Conservation (phyloP, 2,329 filamentous ascomycete genomes). For the Xenosphaeropsis pyriputrescens region DNA sequence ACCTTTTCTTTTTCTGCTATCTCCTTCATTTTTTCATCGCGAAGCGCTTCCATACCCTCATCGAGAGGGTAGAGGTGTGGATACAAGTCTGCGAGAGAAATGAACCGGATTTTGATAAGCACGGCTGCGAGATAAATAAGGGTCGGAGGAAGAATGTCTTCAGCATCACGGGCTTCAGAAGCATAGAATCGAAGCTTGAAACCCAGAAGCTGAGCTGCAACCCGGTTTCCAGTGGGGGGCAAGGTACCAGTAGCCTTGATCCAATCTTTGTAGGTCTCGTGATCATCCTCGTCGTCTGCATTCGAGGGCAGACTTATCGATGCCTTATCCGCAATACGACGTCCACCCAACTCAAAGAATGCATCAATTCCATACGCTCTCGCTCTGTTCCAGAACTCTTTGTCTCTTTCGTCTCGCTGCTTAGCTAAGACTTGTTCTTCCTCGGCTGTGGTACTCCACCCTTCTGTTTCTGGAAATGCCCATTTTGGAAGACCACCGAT, state of each 20-base stretch:
- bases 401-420: conserved; percentile 51
- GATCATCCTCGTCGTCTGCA: conserved; percentile 14
- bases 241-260: conserved; percentile 67
- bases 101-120: conserved; percentile 93
- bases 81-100: conserved; percentile 82
- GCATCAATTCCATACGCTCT: conserved; percentile 62
- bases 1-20: conserved; percentile 64
- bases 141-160: conserved; percentile 77
- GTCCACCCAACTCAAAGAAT: conserved; percentile 78
- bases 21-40: conserved; percentile 55
- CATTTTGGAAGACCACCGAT: conserved; percentile 61
- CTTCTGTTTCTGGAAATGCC: conserved; percentile 59
- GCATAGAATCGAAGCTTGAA: conserved; percentile 97
- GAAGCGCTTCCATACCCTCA: conserved; percentile 64
- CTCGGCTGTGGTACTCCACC: conserved; percentile 50
- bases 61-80: conserved; percentile 82
- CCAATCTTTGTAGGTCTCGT: conserved; percentile 40
- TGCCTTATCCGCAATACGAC: conserved; percentile 46
- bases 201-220: conserved; percentile 85
- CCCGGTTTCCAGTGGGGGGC: conserved; percentile 73
- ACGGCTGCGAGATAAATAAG: conserved; percentile 83
- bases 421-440: conserved; percentile 44
- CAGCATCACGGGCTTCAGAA: conserved; percentile 57
- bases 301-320: conserved; percentile 27
- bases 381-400: conserved; percentile 69